These are phyloP conservation scores for Talaromyces rugulosus DNA, from an alignment of 2,329 filamentous ascomycete species.

Conservation along the genomic window DNA sequence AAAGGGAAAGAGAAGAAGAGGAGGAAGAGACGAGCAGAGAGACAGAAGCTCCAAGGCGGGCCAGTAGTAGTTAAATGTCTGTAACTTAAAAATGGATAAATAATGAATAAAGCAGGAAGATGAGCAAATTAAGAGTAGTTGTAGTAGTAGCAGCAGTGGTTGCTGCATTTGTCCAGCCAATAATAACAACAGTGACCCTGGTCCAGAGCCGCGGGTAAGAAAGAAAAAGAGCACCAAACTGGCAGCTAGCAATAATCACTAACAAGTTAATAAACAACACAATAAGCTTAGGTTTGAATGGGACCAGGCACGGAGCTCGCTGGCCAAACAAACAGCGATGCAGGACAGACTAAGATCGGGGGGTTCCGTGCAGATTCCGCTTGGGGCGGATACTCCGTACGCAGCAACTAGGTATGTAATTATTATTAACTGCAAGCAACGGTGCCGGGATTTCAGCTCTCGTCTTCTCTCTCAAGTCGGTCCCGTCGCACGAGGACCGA, in stretches of 20 bases:
- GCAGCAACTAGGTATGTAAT: background rate
- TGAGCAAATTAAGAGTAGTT: background rate
- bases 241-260: slow-evolving; percentile 2
- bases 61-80: background rate
- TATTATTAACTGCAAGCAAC: background rate
- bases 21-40: slow-evolving; percentile 14
- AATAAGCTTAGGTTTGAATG: slow-evolving; percentile 2
- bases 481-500: background rate
- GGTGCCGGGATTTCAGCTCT: background rate
- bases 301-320: background rate
- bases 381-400: background rate
- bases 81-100: background rate
- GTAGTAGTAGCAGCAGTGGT: background rate
- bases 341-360: slow-evolving; percentile 4
- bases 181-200: background rate
- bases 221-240: background rate
- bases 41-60: slow-evolving; percentile 17
- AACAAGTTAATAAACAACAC: slow-evolving; percentile 1
- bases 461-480: no score
- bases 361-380: slow-evolving; percentile 12
- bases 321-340: background rate
- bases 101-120: background rate
- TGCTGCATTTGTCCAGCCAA: background rate
- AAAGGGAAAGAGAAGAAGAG: slow-evolving; percentile 15
- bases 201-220: background rate